Conservation (phyloP, 2,329 filamentous ascomycete species). For the Cercospora berteroae region DNA sequence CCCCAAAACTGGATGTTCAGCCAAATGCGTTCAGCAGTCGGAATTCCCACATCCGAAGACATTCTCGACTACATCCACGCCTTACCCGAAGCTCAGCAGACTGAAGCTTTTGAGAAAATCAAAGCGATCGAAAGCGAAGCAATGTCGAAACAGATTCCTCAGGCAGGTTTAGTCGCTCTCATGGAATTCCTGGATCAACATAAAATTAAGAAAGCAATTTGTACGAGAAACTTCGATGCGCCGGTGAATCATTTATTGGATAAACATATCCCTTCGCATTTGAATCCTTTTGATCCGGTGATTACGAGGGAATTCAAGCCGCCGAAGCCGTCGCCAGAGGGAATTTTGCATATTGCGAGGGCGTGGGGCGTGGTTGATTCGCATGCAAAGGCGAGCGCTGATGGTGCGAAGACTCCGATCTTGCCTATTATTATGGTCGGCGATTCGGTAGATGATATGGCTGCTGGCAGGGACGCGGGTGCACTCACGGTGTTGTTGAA, state of each 20-base stretch:
- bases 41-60: constrained; percentile 70
- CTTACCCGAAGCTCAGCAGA: constrained; percentile 60
- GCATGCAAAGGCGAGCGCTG: constrained; percentile 17
- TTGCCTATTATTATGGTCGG: constrained; percentile 53
- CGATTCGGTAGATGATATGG: constrained; percentile 85
- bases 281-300: constrained; percentile 66
- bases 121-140: constrained; percentile 75
- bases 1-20: constrained; percentile 96
- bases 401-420: constrained; percentile 10
- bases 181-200: constrained; percentile 77
- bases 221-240: constrained; percentile 87
- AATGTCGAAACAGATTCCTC: constrained; percentile 76
- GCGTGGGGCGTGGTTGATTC: constrained; percentile 63
- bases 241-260: constrained; percentile 72
- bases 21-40: constrained; percentile 75
- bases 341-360: constrained; percentile 79
- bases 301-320: constrained; percentile 79
- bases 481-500: constrained; percentile 82
- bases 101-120: constrained; percentile 67
- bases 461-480: constrained; percentile 76
- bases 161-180: constrained; percentile 72
- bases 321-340: constrained; percentile 84
- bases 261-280: constrained; percentile 67
- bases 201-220: constrained; percentile 74
- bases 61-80: constrained; percentile 85